Evolutionary conservation across 163 green algal genomes (phyloP).

Genomic region (Trebouxiophyceae sp.): DNA sequence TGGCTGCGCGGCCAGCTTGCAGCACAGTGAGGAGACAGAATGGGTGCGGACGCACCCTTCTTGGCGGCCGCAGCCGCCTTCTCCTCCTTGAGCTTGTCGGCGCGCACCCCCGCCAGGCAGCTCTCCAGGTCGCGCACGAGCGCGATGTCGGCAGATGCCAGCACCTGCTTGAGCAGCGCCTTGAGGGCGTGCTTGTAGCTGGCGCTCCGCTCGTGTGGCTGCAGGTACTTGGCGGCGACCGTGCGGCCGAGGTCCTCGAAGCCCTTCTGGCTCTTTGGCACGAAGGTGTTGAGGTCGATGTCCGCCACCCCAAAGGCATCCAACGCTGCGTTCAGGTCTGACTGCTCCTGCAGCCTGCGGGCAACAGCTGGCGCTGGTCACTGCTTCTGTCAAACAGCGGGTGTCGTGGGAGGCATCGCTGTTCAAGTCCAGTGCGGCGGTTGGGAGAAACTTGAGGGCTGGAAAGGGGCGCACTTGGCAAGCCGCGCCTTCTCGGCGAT

Average conservation of each 20-base stretch:
- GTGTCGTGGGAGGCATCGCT: no score
- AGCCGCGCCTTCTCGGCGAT: constrained; percentile 62
- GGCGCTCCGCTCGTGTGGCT: constrained; percentile 23
- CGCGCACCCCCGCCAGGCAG: constrained; percentile 43
- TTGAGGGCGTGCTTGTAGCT: constrained; percentile 74
- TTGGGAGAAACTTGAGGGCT: no score
- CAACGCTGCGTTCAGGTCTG: constrained; percentile 48
- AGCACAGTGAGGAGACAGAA: no score
- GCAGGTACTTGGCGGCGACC: constrained; percentile 13
- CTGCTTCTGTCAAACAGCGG: no score
- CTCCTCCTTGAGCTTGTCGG: constrained; percentile 75
- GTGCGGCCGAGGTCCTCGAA: constrained; percentile 53
- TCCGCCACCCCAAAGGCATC: constrained; percentile 57
- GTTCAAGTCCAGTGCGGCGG: no score
- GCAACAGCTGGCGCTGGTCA: no score
- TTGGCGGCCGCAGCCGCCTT: constrained; percentile 46
- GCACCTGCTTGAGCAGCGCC: constrained; percentile 38
- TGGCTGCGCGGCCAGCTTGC: no score
- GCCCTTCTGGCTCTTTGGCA: constrained; percentile 70
- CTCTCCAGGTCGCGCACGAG: constrained; percentile 80
- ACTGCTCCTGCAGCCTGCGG: constrained; percentile 58
- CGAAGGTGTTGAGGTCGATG: constrained; percentile 50
- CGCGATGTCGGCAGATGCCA: constrained; percentile 23
- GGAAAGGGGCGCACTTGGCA: constrained; percentile 37
- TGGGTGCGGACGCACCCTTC: constrained; percentile 40